Evolutionary conservation across 2,329 filamentous ascomycete genomes (phyloP).

Genomic region (Elsinoe arachidis): DNA sequence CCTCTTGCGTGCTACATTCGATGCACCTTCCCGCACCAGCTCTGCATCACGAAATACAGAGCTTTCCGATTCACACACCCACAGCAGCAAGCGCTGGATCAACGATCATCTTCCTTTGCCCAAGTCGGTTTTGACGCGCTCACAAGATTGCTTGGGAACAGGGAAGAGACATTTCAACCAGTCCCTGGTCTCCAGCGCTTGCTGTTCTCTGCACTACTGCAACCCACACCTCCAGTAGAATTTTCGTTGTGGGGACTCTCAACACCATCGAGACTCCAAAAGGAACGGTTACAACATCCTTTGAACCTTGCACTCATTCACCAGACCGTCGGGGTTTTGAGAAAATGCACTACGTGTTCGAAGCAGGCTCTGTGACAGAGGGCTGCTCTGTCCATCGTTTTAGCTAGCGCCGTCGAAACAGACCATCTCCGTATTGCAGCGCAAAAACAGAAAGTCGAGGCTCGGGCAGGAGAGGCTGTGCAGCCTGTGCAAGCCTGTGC

Average conservation of each 20-base stretch:
- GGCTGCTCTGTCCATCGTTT: not conserved
- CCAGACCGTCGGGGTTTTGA: not conserved
- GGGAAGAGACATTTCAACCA: too few relatives aligned
- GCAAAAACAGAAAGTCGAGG: not conserved
- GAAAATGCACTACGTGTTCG: not conserved
- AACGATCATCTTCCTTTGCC: too few relatives aligned
- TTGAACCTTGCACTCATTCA: not conserved
- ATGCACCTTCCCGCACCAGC: too few relatives aligned
- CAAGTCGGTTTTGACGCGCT: too few relatives aligned
- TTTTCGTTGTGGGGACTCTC: constrained; percentile 6
- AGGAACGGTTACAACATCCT: not conserved
- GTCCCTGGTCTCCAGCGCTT: not conserved
- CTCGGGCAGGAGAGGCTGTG: not conserved
- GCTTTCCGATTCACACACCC: too few relatives aligned
- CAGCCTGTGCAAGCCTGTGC: not conserved
- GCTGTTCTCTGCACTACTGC: not conserved
- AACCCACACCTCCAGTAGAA: constrained; percentile 10
- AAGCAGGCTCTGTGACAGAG: not conserved
- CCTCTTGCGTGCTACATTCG: too few relatives aligned
- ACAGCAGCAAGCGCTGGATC: too few relatives aligned
- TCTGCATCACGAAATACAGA: too few relatives aligned
- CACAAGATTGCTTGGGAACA: too few relatives aligned
- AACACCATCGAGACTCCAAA: not conserved
- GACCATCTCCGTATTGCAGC: not conserved
- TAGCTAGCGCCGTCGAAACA: not conserved